These are phyloP conservation scores for Metarhizium album DNA, from an alignment of 2,329 filamentous ascomycete genomes.

Conservation along the genomic window DNA sequence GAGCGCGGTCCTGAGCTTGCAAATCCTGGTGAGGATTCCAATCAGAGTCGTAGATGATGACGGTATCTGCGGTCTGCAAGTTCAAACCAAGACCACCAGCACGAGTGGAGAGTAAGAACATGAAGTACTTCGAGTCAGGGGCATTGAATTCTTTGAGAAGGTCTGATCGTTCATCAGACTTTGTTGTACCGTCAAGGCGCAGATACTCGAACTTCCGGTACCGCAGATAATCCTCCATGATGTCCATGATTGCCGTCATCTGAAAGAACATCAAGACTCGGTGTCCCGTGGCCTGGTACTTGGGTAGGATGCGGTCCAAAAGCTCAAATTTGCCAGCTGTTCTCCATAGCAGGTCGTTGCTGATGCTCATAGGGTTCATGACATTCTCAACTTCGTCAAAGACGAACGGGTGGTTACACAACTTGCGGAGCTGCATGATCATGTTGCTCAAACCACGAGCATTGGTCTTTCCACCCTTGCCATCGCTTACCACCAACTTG, in stretches of 20 bases:
- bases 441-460: slow-evolving; percentile 97
- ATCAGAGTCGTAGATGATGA: slow-evolving; percentile 99
- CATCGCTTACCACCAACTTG: slow-evolving; percentile 86
- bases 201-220: slow-evolving; percentile 76
- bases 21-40: slow-evolving; percentile 99
- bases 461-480: slow-evolving; percentile 88
- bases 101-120: slow-evolving; percentile 96
- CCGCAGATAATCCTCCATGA: slow-evolving; percentile 96
- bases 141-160: slow-evolving; percentile 83
- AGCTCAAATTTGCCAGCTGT: slow-evolving; percentile 96
- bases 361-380: slow-evolving; percentile 82
- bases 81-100: slow-evolving; percentile 97
- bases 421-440: slow-evolving; percentile 98
- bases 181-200: slow-evolving; percentile 91
- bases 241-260: slow-evolving; percentile 99
- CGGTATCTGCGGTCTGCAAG: slow-evolving; percentile 92
- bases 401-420: slow-evolving; percentile 98
- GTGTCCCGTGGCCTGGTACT: slow-evolving; percentile 85
- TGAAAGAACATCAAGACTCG: slow-evolving; percentile 99
- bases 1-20: slow-evolving; percentile 97
- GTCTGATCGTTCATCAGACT: slow-evolving; percentile 92
- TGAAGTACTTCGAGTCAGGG: slow-evolving; percentile 85
- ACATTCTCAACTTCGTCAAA: slow-evolving; percentile 97
- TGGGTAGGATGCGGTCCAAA: slow-evolving; percentile 82
- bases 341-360: slow-evolving; percentile 91